Evolutionary conservation across 2,329 filamentous ascomycete species (phyloP).

Genomic region (Calonectria ilicicola): DNA sequence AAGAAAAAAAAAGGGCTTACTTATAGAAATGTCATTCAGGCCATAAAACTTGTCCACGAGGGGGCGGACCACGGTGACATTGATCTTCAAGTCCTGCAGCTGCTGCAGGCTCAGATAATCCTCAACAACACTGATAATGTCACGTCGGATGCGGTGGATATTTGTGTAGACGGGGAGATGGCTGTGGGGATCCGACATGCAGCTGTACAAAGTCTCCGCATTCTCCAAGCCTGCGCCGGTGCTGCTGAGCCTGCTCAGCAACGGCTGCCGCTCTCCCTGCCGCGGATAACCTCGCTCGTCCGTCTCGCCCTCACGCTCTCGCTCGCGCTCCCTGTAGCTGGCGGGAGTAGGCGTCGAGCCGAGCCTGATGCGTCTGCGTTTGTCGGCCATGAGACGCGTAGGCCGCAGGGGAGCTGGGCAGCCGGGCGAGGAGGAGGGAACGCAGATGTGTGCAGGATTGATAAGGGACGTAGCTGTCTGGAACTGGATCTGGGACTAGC

Average conservation of each 20-base stretch:
- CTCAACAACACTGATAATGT: conserved; percentile 73
- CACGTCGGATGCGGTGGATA: conserved; percentile 77
- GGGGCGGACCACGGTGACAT: conserved; percentile 82
- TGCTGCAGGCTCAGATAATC: conserved; percentile 78
- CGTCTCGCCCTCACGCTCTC: not conserved
- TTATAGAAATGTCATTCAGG: conserved; percentile 81
- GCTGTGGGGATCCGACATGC: conserved; percentile 68
- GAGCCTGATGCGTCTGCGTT: conserved; percentile 47
- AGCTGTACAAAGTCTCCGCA: conserved; percentile 60
- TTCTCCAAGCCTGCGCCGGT: conserved; percentile 38
- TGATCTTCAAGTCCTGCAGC: conserved; percentile 84
- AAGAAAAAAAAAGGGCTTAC: conserved; percentile 53
- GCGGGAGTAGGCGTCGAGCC: conserved; percentile 38
- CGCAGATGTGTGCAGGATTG: not conserved
- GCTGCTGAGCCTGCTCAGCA: conserved; percentile 48
- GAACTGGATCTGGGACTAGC: not conserved
- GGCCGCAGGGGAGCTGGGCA: not conserved
- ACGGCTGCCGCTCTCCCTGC: conserved; percentile 49
- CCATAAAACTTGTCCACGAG: conserved; percentile 88
- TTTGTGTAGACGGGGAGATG: conserved; percentile 81
- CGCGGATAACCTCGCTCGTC: not conserved
- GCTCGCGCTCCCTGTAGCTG: not conserved
- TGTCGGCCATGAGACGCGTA: conserved; percentile 33
- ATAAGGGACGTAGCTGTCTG: not conserved
- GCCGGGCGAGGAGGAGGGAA: conserved; percentile 10